Evolutionary conservation across 139 green algal species (phyloP), one percentile per base, ranked within the genome.

Genomic region (Edaphochlamys debaryana): DNA sequence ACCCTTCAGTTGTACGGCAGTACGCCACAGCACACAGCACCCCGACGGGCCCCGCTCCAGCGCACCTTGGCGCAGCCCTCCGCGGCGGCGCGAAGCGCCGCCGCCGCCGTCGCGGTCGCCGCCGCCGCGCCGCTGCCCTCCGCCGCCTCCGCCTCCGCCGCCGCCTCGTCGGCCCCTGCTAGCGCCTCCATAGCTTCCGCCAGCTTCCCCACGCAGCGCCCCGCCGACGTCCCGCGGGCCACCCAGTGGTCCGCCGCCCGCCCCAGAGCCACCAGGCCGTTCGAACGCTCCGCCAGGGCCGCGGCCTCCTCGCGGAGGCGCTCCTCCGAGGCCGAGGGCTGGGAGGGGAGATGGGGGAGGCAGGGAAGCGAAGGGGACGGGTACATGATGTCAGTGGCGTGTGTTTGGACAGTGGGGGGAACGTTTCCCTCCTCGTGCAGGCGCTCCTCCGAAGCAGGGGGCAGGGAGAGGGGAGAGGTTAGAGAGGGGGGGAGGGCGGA

Each of bases 121-220:
- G n/a, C n/a, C n/a, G n/a, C n/a, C n/a, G n/a, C n/a, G n/a, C n/a
- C n/a, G n/a, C n/a, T n/a, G n/a, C n/a, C n/a, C n/a, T n/a, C 75
- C n/a, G 27, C 19, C 48, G 17, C 32, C 48, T 6, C n/a, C 48
- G 52, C 41, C 75, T 7, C 41, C 60, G 41, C 76, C 20, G 62
- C 62, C 23, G 76, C 27, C 9, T 3, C 23, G 20, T 82, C 60
- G 4, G 42, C 76, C 32, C 58, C 42, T n/a, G 62, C 64, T 42
- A 45, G 56, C 32, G 42, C 76, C 42, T 7, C 76, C 76, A 82
- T n/a, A 27, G 63, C 76, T 34, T 25, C 32, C 32, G 32, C 45
- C 76, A 82, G 42, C 23, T 73, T 30, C 22, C 27, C 42, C 34
- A 29, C 45, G 45, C 45, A 54, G 11, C 45, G 45, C 45, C n/a